Base-by-base conservation (phyloP, 2,329 filamentous ascomycete genomes). In the Penicillium sp. region DNA sequence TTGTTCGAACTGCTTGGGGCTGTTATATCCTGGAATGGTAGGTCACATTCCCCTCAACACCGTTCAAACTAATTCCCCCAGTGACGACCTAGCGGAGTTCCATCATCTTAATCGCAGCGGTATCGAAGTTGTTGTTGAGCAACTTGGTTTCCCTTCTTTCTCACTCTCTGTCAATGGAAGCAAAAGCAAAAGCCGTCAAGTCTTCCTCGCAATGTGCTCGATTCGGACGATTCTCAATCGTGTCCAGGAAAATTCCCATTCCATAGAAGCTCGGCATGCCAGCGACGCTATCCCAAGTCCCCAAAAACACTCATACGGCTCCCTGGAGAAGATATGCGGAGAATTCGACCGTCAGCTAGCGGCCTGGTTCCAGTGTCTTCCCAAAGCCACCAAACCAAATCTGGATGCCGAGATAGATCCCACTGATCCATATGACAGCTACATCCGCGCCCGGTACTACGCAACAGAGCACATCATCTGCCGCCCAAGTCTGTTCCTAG, bases 201-300 rank as follows among this genome's bases (percentile, higher is more conserved):
- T 53, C 3, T 61, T 61, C 11, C 59, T 61, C 29, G 55, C 59
- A n/a, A 60, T 62, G 58, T 60, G 58, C 29, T 62, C 58, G 4
- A 54, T 58, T 18, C 53, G 59, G 8, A 62, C 56, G 43, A 54
- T 62, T 18, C 44, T 62, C 11, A 60, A 60, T 29, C 51, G 58
- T 34, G 59, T 57, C 21, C 47, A 39, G 47, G 52, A 45, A 9
- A 50, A 21, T 6, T 50, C 38, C n/a, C 40, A 49, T 24, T n/a
- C 40, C 27, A 34, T 32, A 14, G 29, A 47, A 14, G n/a, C 47
- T 9, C 47, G 18, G 36, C 46, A 32, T 24, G 11, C 47, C 13
- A 50, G 18, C 27, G 47, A 50, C 4, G 43, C 47, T 18, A 45
- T 31, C n/a, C 11, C 32, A 13, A 27, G 40, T 10, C 27, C 47